Base-by-base conservation (phyloP, 176 grass and related monocot species). In the Carex parvula region DNA sequence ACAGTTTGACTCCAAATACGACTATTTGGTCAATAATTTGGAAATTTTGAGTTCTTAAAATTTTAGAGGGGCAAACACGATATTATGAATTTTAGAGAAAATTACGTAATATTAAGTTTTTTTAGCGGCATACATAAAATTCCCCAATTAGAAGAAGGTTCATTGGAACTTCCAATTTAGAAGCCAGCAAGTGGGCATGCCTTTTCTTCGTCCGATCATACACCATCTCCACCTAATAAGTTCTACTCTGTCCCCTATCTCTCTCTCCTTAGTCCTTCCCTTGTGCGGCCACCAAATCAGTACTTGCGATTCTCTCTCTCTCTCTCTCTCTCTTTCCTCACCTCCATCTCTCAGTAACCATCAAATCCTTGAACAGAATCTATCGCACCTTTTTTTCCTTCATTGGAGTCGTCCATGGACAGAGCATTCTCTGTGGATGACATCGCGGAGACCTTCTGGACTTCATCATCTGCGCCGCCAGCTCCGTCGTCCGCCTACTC, bases 401-500 rank as follows among this genome's bases (percentile, higher is more conserved):
- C 8, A 6, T 8, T 12, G 46, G 44, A 15, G 44, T 30, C 54
- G 0, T 6, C 6, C 81, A 95, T 97, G 91, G 88, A 92, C 30
- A 64, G 13, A 22, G 35, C 71, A 48, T 89, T 97, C 88, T 74
- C 91, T 26, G 75, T 87, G 5, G 91, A 92, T 3, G 89, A 84
- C 53, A 68, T 83, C 24, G 11, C 60, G 2, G 81, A 83, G 17
- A 10, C 79, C 9, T 84, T 94, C 6, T 90, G 84, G 86, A 55
- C 81, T 12, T 64, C 82, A 0, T 64, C 82, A 0, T 39, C 53
- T 1, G 69, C 41, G 35, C 13, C 74, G 24, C 50, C 84, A 17
- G 74, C 71, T 52, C 11, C 56, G n/a, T 55, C 70, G 65, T 66
- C 10, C 0, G 44, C 5, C 5, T 52, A 4, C 3, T 44, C n/a